phyloP scores from a whole-genome alignment of 1,284 basidiomycete genomes.

The Moesziomyces parantarcticus region DNA sequence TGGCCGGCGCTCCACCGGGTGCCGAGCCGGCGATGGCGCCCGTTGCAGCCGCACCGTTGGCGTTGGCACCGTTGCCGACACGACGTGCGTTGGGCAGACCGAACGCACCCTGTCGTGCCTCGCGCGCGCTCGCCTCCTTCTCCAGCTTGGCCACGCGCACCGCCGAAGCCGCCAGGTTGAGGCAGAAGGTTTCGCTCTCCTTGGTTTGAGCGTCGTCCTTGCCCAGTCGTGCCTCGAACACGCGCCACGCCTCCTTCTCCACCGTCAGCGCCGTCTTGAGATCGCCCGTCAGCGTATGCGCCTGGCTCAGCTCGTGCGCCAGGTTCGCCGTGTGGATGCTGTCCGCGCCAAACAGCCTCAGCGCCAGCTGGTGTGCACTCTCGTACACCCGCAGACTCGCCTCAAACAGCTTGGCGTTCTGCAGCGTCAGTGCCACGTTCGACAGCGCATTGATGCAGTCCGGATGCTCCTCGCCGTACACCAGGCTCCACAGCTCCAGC shows the following conservation, averaged over 20 bases:
- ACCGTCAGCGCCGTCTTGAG: conserved; percentile 61
- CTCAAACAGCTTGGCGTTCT: conserved; percentile 56
- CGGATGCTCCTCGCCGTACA: conserved; percentile 72
- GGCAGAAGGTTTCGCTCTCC: conserved; percentile 63
- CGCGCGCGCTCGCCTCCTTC: conserved; percentile 45
- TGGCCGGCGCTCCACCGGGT: conserved; percentile 2
- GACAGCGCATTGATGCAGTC: conserved; percentile 71
- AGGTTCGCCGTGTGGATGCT: conserved; percentile 65
- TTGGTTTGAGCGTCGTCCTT: conserved; percentile 65
- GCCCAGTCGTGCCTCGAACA: conserved; percentile 63
- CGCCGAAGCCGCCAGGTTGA: conserved; percentile 60
- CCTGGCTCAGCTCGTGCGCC: conserved; percentile 65
- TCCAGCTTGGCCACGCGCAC: conserved; percentile 63
- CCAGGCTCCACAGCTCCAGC: conserved; percentile 71
- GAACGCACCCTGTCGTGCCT: conserved; percentile 29
- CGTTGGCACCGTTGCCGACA: background rate
- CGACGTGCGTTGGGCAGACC: conserved; percentile 15
- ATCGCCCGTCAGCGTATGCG: conserved; percentile 61
- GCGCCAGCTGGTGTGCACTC: conserved; percentile 56
- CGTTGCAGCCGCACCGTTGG: conserved; percentile 14
- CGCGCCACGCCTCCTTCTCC: conserved; percentile 63
- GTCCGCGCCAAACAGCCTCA: conserved; percentile 59
- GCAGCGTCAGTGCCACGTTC: conserved; percentile 62
- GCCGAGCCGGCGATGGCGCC: conserved; percentile 6
- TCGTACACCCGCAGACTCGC: conserved; percentile 55